Base-by-base conservation (phyloP, 2,329 filamentous ascomycete genomes). In the Ophiostoma tasmaniense region DNA sequence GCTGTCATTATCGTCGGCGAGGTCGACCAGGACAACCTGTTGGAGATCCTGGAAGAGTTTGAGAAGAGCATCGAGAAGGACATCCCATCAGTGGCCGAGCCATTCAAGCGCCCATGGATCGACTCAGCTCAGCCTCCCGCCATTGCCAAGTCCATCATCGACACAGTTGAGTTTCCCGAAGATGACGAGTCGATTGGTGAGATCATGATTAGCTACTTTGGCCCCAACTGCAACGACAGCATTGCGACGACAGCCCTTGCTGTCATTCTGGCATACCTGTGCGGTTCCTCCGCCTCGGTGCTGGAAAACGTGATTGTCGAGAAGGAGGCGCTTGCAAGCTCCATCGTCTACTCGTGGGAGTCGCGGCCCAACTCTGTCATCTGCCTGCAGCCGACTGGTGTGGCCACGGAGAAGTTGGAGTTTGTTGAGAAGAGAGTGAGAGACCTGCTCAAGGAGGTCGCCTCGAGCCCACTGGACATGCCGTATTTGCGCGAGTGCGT, bases 181-280 rank as follows among this genome's bases (percentile, higher is more conserved):
- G 94, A 97, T 75, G 95, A 99, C 73, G 95, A 99, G 76, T 94
- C 92, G 0, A 91, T 89, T 69, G 95, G 95, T 50, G 94, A 98
- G 76, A 88, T 98, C 66, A 81, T 92, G 66, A 88, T 97, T 25
- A 90, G 86, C 1, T 97, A 96, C 79, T 88, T 98, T 68, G 95
- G 95, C 0, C 95, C 95, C 0, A 84, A 89, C 74, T 93, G 90
- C 77, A 90, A 86, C 67, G 88, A 97, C 73, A 78, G 85, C 2
- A 76, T 91, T 30, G 81, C 85, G 55, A 85, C 86, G 13, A 89
- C 89, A 17, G 95, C 93, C 1, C 80, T 97, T 3, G 90, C 91
- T 72, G 87, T 96, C 66, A 80, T 96, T 2, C 83, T 97, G 52
- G 88, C 90, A 1, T 99, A 98, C 75, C 86, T 99, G 22, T 92